Evolutionary conservation across 1,284 basidiomycete genomes (phyloP), one percentile per base, ranked within the genome.

Genomic region (Austroboletus niveus): DNA sequence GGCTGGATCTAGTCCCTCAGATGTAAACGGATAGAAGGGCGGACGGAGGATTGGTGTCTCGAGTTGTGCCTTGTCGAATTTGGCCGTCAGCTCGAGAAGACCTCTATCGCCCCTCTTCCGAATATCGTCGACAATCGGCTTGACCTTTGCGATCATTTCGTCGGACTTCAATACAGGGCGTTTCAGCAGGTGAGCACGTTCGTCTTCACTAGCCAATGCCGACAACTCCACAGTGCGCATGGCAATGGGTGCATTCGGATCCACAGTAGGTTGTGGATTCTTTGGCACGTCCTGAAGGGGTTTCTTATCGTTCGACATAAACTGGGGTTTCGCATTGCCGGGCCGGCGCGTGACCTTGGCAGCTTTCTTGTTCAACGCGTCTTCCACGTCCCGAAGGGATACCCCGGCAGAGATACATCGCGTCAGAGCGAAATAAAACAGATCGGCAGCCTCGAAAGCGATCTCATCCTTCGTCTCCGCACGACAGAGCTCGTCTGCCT

Each of bases 361-460:
- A 11, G 92, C 87, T 73, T 98, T 98, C 58, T 74, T 76, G 69
- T 98, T 91, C 45, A 99, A 74, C 4, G 87, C 91, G 3, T 75
- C 76, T 72, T 97, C 94, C 43, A 99, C 84, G 62, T 99, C 94
- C 29, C 83, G 78, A 57, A 98, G 76, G 35, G 78, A 77, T 27
- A 99, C 92, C 3, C 95, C 97, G 14, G 87, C 81, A 42, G 87
- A 81, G 30, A 94, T 78, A 65, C 96, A 99, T 57, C 90, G 87
- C 15, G 91, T 84, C 57, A 99, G 74, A 2, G 91, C 86, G 72
- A 99, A 99, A 76, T 99, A 99, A 45, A 98, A 64, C 38, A 99
- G 75, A 72, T 99, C 97, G 0, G 96, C 96, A 3, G 94, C 92
- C 72, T 99, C 97, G 58, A 96, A 97, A 1, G 94, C 91, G n/a